phyloP scores from a whole-genome alignment of 306 rosid genomes.

The Dalbergia cultrata region DNA sequence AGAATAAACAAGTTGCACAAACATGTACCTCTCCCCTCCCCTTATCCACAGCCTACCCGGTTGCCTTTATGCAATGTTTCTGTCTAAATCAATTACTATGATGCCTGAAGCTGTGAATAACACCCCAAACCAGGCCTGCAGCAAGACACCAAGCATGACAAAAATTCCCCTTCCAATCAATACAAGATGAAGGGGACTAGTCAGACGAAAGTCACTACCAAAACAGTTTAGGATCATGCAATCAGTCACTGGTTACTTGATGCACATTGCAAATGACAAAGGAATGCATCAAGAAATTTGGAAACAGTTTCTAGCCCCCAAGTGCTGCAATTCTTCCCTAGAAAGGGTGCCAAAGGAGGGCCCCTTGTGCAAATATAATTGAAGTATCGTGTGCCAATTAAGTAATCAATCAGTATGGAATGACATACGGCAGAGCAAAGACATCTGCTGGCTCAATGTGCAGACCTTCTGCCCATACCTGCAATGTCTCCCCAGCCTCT shows the following conservation, averaged over 20 bases:
- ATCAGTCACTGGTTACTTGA: constrained; percentile 45
- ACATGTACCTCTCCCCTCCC: constrained; percentile 43
- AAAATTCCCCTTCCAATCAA: constrained; percentile 18
- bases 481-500: constrained; percentile 53
- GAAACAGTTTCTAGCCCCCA: constrained; percentile 44
- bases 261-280: constrained; percentile 47
- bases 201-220: constrained; percentile 7
- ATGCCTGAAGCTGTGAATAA: constrained; percentile 39
- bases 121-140: constrained; percentile 46
- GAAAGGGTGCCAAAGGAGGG: constrained; percentile 42
- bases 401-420: constrained; percentile 74
- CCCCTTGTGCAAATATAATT: constrained; percentile 44
- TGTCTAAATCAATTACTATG: constrained; percentile 55
- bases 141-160: constrained; percentile 40
- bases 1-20: constrained; percentile 63
- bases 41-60: constrained; percentile 49
- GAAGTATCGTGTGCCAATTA: constrained; percentile 46
- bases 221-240: constrained; percentile 32
- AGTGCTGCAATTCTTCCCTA: constrained; percentile 43
- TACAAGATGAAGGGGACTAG: constrained; percentile 42
- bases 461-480: constrained; percentile 90
- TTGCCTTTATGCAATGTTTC: constrained; percentile 53
- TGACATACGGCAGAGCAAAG: constrained; percentile 85
- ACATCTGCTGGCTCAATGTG: constrained; percentile 71
- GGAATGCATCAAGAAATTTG: constrained; percentile 50